Conservation (phyloP, 805 yeast species). For the Saturnispora besseyi region DNA sequence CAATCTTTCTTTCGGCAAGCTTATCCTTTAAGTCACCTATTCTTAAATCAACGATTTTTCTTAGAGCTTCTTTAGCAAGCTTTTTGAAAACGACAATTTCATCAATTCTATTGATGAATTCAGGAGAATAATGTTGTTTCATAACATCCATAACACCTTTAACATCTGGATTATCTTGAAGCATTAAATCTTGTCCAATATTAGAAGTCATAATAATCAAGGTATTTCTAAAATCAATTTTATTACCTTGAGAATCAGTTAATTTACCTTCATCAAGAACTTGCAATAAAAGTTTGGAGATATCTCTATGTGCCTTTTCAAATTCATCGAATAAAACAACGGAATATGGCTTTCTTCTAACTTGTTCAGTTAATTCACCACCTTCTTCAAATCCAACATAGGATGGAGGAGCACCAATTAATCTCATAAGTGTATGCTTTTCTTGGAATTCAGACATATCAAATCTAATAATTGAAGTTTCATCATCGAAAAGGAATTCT, state of each 20-base stretch:
- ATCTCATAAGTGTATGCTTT: slow-evolving; percentile 78
- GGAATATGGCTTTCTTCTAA: slow-evolving; percentile 88
- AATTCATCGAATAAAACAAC: slow-evolving; percentile 92
- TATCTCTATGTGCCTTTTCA: slow-evolving; percentile 94
- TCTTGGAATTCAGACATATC: slow-evolving; percentile 99
- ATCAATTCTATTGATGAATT: slow-evolving; percentile 88
- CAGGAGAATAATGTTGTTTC: slow-evolving; percentile 79
- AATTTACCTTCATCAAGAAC: slow-evolving; percentile 92
- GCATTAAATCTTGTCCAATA: slow-evolving; percentile 84
- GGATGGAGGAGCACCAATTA: slow-evolving; percentile 98
- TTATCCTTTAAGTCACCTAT: slow-evolving; percentile 74
- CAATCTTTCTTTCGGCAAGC: slow-evolving; percentile 68
- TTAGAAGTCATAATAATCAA: slow-evolving; percentile 95
- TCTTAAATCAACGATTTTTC: slow-evolving; percentile 78
- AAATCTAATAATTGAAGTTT: slow-evolving; percentile 76
- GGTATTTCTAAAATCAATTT: slow-evolving; percentile 89
- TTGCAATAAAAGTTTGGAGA: slow-evolving; percentile 82
- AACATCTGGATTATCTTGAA: slow-evolving; percentile 60
- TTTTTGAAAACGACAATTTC: slow-evolving; percentile 92
- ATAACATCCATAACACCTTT: slow-evolving; percentile 55
- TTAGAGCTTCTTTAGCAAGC: slow-evolving; percentile 64
- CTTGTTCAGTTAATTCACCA: slow-evolving; percentile 95
- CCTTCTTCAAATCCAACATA: slow-evolving; percentile 94
- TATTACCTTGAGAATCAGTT: slow-evolving; percentile 92
- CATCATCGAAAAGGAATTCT: slow-evolving; percentile 84